A percentile compares a stretch with the other conserved stretches of the same genome.
phyloP scores from a whole-genome alignment of 805 yeast species.

The Spathaspora boniae region DNA sequence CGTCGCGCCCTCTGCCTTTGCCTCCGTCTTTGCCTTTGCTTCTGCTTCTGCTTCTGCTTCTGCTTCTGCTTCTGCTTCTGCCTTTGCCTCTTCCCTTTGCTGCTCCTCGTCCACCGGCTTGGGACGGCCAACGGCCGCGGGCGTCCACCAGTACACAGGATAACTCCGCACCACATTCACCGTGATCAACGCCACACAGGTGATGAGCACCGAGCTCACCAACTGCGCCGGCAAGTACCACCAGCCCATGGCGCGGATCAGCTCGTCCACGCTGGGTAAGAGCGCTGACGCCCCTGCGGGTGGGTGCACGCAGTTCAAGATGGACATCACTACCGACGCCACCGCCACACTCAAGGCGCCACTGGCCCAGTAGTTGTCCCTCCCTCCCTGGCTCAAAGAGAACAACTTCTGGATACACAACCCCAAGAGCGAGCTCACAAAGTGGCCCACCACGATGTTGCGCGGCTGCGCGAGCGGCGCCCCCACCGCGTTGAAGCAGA shows the following conservation, averaged over 20 bases:
- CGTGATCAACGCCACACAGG: conserved; percentile 48
- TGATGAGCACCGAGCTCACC: conserved; percentile 45
- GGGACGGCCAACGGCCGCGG: conserved; percentile 18
- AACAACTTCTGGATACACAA: conserved; percentile 54
- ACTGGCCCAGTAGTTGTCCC: conserved; percentile 49
- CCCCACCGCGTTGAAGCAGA: conserved; percentile 51
- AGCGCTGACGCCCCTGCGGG: conserved; percentile 72
- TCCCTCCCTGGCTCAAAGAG: conserved; percentile 39
- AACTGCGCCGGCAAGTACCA: conserved; percentile 58
- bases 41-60: no score
- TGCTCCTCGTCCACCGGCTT: neutral
- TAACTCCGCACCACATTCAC: conserved; percentile 53
- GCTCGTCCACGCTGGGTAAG: conserved; percentile 48
- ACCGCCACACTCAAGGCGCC: conserved; percentile 58
- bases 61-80: conserved; percentile 3
- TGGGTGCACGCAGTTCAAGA: conserved; percentile 60
- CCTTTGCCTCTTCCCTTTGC: neutral
- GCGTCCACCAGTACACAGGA: conserved; percentile 62
- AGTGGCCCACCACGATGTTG: conserved; percentile 54
- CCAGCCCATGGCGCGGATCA: conserved; percentile 55
- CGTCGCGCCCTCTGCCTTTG: neutral
- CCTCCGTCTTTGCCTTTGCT: neutral
- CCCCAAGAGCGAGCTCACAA: conserved; percentile 51
- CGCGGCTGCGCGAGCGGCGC: conserved; percentile 67
- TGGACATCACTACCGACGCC: conserved; percentile 50